A percentile compares a stretch with the other conserved stretches of the same genome.
Evolutionary conservation across 805 yeast genomes (phyloP).

Genomic region (Debaryomyces prosopidis): DNA sequence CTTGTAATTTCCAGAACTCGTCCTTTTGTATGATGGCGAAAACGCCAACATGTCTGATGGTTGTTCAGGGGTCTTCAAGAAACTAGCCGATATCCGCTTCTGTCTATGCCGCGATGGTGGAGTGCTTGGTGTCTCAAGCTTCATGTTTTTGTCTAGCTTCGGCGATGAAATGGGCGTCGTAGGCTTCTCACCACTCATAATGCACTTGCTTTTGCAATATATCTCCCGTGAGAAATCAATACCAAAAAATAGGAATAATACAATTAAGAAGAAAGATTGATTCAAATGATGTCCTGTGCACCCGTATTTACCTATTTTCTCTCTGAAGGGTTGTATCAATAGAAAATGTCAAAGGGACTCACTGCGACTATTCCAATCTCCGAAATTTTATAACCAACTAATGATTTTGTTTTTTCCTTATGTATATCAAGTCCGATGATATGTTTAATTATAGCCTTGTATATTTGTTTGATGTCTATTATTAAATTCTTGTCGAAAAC

Average conservation of each 20-base stretch:
- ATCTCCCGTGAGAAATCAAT: not conserved
- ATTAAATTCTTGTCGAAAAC: no score
- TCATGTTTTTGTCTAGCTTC: conserved; percentile 19
- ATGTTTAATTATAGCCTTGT: no score
- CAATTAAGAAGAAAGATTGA: not conserved
- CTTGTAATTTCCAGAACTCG: conserved; percentile 27
- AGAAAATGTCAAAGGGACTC: no score
- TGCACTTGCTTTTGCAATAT: not conserved
- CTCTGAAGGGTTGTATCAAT: no score
- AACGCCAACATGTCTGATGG: conserved; percentile 28
- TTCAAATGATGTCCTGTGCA: no score
- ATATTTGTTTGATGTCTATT: no score
- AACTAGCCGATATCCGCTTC: conserved; percentile 27
- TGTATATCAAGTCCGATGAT: no score
- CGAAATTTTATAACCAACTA: no score
- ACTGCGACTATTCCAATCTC: no score
- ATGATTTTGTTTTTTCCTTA: no score
- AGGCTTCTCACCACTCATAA: conserved; percentile 27
- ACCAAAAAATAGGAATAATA: not conserved
- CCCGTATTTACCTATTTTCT: no score
- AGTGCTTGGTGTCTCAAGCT: conserved; percentile 26
- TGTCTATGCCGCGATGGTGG: conserved; percentile 23
- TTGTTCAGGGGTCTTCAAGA: conserved; percentile 40
- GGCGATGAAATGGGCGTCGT: conserved; percentile 39
- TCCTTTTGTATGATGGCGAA: conserved; percentile 40